Conservation (phyloP, 1,284 basidiomycete species). For the Inonotus obliquus region DNA sequence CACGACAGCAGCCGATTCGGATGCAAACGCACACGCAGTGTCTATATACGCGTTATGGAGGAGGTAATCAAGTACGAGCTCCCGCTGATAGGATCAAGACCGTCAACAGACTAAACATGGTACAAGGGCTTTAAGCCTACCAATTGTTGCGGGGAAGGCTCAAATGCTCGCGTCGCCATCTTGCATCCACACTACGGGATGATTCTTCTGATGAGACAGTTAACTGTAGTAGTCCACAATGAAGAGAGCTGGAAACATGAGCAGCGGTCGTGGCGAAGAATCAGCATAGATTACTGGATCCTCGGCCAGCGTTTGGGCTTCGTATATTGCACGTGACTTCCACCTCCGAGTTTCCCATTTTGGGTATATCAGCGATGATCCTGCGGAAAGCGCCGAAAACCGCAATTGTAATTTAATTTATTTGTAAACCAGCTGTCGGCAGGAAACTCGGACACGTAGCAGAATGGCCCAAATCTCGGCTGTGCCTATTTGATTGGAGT, state of each 20-base stretch:
- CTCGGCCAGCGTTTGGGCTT: neutral
- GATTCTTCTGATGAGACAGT: neutral
- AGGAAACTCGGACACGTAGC: too few species aligned
- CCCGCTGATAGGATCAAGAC: constrained; percentile 39
- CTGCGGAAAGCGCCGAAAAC: too few species aligned
- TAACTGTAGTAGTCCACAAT: neutral
- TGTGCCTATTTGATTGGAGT: too few species aligned
- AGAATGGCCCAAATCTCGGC: too few species aligned
- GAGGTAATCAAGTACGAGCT: constrained; percentile 80
- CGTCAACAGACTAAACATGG: neutral
- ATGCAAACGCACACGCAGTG: constrained; percentile 67
- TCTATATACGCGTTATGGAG: constrained; percentile 67
- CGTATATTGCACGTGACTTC: neutral
- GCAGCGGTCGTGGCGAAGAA: neutral
- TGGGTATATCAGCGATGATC: neutral
- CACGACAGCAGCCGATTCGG: constrained; percentile 18
- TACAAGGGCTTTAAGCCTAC: neutral
- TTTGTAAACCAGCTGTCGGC: too few species aligned
- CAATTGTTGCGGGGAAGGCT: constrained; percentile 6
- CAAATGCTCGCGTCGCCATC: neutral
- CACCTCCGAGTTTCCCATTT: neutral
- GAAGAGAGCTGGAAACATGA: neutral
- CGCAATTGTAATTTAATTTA: too few species aligned
- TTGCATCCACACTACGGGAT: neutral
- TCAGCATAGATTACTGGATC: neutral